Percentiles rank a stretch among this genome's conserved stretches.
phyloP scores from a whole-genome alignment of 108 stramenopile genomes.

The Cyclotella atomus region DNA sequence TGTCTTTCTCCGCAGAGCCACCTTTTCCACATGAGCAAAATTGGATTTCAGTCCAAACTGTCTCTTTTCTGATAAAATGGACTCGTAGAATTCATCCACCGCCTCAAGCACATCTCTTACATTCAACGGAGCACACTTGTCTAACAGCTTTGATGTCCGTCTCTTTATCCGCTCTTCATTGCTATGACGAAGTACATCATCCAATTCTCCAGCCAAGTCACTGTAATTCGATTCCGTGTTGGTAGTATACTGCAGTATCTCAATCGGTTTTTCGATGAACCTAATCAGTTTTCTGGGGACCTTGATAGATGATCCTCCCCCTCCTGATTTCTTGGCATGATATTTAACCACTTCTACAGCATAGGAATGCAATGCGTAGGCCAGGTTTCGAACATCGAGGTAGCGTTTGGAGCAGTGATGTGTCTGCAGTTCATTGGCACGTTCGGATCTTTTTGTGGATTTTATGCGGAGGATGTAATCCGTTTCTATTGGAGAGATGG shows the following conservation, averaged over 20 bases:
- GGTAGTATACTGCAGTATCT: conserved; percentile 30
- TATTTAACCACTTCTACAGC: conserved; percentile 6
- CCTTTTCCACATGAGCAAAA: conserved; percentile 23
- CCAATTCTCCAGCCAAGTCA: conserved; percentile 22
- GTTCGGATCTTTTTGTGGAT: background rate
- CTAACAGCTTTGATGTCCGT: conserved; percentile 5
- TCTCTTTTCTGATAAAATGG: conserved; percentile 34
- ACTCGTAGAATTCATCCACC: conserved; percentile 41
- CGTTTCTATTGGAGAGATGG: conserved; percentile 2
- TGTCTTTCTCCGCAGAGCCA: conserved; percentile 27
- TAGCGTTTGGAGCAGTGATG: conserved; percentile 8
- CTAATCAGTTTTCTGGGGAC: background rate
- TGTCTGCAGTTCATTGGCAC: background rate
- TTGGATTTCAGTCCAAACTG: conserved; percentile 39
- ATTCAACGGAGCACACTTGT: conserved; percentile 12
- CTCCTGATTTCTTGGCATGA: background rate
- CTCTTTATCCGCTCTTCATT: conserved; percentile 1
- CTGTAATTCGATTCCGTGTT: conserved; percentile 28
- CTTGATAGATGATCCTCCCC: background rate
- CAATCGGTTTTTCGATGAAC: conserved; percentile 13
- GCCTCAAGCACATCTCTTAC: conserved; percentile 18
- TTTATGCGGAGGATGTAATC: conserved; percentile 8
- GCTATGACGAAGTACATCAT: background rate
- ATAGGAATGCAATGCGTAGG: conserved; percentile 14
- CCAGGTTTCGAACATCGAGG: conserved; percentile 9